A percentile compares a stretch with the other conserved stretches of the same genome.
Evolutionary conservation across 306 rosid species (phyloP).

Genomic region (Myrica gale): DNA sequence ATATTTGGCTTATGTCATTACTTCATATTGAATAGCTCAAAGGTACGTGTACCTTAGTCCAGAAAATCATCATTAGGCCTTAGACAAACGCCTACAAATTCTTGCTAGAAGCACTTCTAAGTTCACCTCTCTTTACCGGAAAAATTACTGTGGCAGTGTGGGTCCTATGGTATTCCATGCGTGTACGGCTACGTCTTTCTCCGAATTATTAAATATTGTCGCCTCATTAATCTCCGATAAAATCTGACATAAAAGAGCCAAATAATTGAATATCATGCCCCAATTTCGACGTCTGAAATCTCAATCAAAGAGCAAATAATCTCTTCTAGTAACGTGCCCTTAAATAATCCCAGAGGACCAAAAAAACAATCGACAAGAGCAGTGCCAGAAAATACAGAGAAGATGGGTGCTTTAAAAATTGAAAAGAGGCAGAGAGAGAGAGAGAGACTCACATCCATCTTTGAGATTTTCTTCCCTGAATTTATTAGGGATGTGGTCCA

Average conservation of each 20-base stretch:
- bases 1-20: background rate
- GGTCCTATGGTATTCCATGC: too few relatives aligned
- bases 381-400: background rate
- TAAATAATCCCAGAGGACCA: slow-evolving; percentile 14
- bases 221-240: background rate
- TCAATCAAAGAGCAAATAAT: background rate
- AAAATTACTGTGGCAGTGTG: too few relatives aligned
- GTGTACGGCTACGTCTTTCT: too few relatives aligned
- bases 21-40: background rate
- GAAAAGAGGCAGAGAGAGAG: background rate
- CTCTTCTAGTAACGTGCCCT: slow-evolving; percentile 4
- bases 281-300: background rate
- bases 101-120: background rate
- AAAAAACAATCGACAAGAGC: background rate
- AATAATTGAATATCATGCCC: background rate
- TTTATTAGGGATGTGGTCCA: slow-evolving; percentile 72
- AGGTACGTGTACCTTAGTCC: background rate
- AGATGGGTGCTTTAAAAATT: slow-evolving; percentile 7
- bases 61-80: background rate
- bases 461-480: slow-evolving; percentile 78
- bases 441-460: slow-evolving; percentile 70
- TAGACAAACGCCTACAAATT: background rate
- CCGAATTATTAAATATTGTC: too few relatives aligned
- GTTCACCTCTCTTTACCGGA: background rate
- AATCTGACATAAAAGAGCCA: background rate